phyloP scores from a whole-genome alignment of 2,329 filamentous ascomycete species.

The Akanthomyces dipterigenus region DNA sequence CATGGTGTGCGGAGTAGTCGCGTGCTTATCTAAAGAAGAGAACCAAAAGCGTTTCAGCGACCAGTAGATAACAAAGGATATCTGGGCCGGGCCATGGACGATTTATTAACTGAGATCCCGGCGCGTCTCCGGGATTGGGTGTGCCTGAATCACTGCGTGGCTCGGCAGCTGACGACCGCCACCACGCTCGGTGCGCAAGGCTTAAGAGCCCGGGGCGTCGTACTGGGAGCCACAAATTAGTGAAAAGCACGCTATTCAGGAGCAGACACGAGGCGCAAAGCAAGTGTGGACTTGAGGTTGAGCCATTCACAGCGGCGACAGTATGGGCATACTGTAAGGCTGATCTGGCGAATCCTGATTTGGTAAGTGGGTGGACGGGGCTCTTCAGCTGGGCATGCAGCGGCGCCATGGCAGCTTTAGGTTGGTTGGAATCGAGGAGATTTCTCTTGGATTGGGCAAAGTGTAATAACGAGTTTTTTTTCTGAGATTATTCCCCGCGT shows the following conservation, averaged over 20 bases:
- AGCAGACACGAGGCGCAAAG: constrained; percentile 6
- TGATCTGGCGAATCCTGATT: constrained; percentile 5
- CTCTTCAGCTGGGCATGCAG: constrained; percentile 4
- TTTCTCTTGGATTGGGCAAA: background rate
- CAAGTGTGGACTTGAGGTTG: background rate
- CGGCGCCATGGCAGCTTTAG: background rate
- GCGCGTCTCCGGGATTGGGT: background rate
- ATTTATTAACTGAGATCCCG: background rate
- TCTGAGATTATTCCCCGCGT: background rate
- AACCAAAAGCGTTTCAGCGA: background rate
- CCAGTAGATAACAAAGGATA: background rate
- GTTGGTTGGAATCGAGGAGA: background rate
- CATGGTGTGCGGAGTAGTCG: background rate
- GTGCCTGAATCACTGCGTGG: constrained; percentile 4
- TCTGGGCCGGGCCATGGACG: background rate
- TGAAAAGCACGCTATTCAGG: background rate
- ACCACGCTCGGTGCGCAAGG: background rate
- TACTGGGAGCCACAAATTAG: background rate
- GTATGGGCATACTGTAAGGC: constrained; percentile 12
- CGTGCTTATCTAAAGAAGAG: background rate
- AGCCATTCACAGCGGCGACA: background rate
- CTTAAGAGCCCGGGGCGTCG: background rate
- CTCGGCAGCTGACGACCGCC: constrained; percentile 10
- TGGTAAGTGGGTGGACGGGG: background rate
- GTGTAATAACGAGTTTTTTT: background rate